Base-by-base conservation (phyloP, 139 green algal species). In the Nannochloris sp. region DNA sequence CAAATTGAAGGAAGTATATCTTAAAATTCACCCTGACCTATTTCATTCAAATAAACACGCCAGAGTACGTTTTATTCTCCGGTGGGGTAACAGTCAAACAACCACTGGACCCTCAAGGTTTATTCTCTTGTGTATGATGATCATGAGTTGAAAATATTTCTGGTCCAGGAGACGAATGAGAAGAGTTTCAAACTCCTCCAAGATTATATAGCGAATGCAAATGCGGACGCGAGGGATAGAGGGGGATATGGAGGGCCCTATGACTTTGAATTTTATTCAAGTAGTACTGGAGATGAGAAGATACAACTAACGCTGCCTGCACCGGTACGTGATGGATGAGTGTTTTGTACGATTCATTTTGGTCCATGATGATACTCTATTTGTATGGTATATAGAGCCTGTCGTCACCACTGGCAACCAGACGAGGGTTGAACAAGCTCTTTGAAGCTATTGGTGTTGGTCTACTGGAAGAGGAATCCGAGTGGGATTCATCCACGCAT, bases 171-270 rank as follows among this genome's bases (percentile, higher is more conserved):
- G 7, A 69, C 74, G 25, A 87, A 87, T 57, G 81, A 83, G 23
- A 61, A 73, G 4, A 78, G 67, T 5, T 80, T 87, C 57, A 86
- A 87, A 62, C 64, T 87, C n/a, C 69, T 87, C n/a, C 78, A 85
- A 29, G 80, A 85, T 40, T 85, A 81, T 40, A 6, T 79, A 19
- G 44, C 61, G 3, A 51, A 61, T 36, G 64, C 79, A 12, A 23
- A 64, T 31, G 12, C 15, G 15, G 46, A 53, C 7, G n/a, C 15
- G n/a, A 71, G 75, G 29, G 21, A 57, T n/a, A 56, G 59, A 0
- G 68, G 68, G 3, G 43, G 48, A 5, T 71, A 71, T 0, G 48
- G 60, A 2, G 27, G 79, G 29, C 74, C 78, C 2, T 86, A 81
- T 68, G 54, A 69, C 16, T 86, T 86, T 48, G 66, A 59, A 2